A percentile compares a stretch with the other conserved stretches of the same genome.
phyloP scores from a whole-genome alignment of 2,329 filamentous ascomycete genomes.

The Fusarium austroafricanum region DNA sequence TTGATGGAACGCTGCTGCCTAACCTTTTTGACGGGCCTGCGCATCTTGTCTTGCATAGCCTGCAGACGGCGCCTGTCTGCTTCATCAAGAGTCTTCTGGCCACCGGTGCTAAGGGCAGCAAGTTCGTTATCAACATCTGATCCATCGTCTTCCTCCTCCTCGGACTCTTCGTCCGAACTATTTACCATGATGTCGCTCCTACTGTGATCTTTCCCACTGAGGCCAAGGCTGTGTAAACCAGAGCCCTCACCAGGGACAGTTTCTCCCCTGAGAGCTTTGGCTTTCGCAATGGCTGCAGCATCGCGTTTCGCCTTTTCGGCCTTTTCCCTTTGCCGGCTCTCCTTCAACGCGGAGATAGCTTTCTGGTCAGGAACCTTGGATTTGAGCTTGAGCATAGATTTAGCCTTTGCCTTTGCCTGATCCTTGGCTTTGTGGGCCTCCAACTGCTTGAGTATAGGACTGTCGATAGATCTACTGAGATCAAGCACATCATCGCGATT shows the following conservation, averaged over 20 bases:
- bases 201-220: slow-evolving; percentile 82
- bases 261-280: slow-evolving; percentile 62
- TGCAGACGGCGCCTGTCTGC: slow-evolving; percentile 59
- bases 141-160: slow-evolving; percentile 71
- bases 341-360: slow-evolving; percentile 65
- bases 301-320: slow-evolving; percentile 80
- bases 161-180: slow-evolving; percentile 80
- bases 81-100: slow-evolving; percentile 62
- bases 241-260: slow-evolving; percentile 76
- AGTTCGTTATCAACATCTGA: slow-evolving; percentile 64
- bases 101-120: slow-evolving; percentile 61
- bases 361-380: slow-evolving; percentile 51
- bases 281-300: slow-evolving; percentile 75
- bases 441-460: slow-evolving; percentile 59
- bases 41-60: slow-evolving; percentile 66
- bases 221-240: slow-evolving; percentile 76
- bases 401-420: slow-evolving; percentile 47
- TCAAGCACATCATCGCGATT: slow-evolving; percentile 62
- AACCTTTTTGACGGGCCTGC: slow-evolving; percentile 84
- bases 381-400: slow-evolving; percentile 48
- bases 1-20: slow-evolving; percentile 85
- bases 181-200: slow-evolving; percentile 93
- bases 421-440: slow-evolving; percentile 53
- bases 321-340: slow-evolving; percentile 78
- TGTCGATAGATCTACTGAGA: slow-evolving; percentile 61